Percentiles rank a stretch among this genome's conserved stretches.
These are phyloP conservation scores for Pythium grandisporangium DNA, from an alignment of 352 stramenopile genomes.

Conservation along the genomic window DNA sequence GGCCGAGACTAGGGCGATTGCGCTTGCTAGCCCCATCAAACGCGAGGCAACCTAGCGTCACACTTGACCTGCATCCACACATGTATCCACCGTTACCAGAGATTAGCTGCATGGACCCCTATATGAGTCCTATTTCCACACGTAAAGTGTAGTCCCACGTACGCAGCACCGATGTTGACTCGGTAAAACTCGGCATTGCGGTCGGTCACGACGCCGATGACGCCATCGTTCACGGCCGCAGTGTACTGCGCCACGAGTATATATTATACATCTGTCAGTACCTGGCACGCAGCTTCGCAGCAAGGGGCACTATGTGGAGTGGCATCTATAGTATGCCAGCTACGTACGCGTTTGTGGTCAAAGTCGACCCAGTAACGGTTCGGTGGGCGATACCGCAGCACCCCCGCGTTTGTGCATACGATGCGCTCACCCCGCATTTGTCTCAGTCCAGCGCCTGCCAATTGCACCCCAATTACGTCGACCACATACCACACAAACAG, in stretches of 20 bases:
- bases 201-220: slow-evolving; percentile 94
- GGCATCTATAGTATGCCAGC: background rate
- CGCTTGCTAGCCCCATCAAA: slow-evolving; percentile 98
- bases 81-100: no score
- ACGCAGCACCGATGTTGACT: slow-evolving; percentile 91
- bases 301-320: background rate
- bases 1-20: slow-evolving; percentile 91
- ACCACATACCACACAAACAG: slow-evolving; percentile 3
- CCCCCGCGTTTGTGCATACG: slow-evolving; percentile 70
- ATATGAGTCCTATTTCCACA: no score
- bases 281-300: background rate
- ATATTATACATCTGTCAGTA: no score
- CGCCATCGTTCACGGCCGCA: slow-evolving; percentile 76
- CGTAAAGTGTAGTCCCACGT: slow-evolving; percentile 37
- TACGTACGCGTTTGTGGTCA: slow-evolving; percentile 74
- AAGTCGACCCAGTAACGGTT: slow-evolving; percentile 89
- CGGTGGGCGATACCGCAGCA: slow-evolving; percentile 76
- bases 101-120: no score
- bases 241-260: slow-evolving; percentile 37
- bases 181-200: slow-evolving; percentile 91
- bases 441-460: slow-evolving; percentile 58
- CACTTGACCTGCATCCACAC: slow-evolving; percentile 51
- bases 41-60: slow-evolving; percentile 64
- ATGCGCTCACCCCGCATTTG: slow-evolving; percentile 49
- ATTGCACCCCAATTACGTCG: no score